Evolutionary conservation across 768 basidiomycete genomes (phyloP).

Genomic region (Podaxis sp.): DNA sequence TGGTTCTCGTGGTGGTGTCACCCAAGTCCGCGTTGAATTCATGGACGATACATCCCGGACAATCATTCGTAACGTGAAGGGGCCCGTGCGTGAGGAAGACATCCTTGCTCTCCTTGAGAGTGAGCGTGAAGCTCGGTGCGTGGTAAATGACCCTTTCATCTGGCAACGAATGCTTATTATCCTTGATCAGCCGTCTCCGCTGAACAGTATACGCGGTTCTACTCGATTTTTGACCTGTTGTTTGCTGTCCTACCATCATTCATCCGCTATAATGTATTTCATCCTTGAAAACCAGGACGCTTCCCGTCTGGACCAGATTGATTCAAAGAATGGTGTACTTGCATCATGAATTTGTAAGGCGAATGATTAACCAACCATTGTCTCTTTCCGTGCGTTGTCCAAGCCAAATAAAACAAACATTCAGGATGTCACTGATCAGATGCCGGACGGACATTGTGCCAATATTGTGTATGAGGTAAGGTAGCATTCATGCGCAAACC

Average conservation of each 20-base stretch:
- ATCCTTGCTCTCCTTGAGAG: conserved; percentile 96
- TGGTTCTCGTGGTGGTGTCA: conserved; percentile 98
- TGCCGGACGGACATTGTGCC: background rate
- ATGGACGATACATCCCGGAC: conserved; percentile 95
- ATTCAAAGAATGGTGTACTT: background rate
- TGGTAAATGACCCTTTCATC: conserved; percentile 19
- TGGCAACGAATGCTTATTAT: background rate
- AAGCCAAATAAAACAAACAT: background rate
- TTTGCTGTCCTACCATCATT: conserved; percentile 8
- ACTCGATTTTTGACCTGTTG: conserved; percentile 1
- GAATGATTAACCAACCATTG: background rate
- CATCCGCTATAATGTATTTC: conserved; percentile 14
- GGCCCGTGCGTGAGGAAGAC: conserved; percentile 94
- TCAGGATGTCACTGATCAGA: background rate
- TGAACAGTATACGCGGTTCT: conserved; percentile 22
- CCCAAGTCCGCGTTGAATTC: conserved; percentile 99
- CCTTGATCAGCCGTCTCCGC: conserved; percentile 35
- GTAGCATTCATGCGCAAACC: no score
- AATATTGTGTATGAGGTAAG: background rate
- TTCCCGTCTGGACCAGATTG: background rate
- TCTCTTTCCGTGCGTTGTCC: background rate
- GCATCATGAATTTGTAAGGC: background rate
- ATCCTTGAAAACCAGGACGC: conserved; percentile 3
- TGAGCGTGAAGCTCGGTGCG: conserved; percentile 99
- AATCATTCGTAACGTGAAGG: conserved; percentile 99